phyloP scores from a whole-genome alignment of 306 rosid genomes.

The Inga leiocalycina region DNA sequence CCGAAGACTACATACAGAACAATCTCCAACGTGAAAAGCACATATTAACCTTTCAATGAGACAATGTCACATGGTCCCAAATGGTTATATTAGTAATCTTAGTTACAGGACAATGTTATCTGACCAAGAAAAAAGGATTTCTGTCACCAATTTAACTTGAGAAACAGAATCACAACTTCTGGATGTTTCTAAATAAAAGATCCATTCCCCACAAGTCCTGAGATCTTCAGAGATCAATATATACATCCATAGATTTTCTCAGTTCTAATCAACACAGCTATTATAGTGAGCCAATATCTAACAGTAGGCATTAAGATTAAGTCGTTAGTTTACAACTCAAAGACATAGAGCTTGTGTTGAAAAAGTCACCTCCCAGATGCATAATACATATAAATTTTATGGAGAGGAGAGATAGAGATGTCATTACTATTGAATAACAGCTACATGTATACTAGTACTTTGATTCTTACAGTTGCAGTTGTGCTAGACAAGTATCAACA shows the following conservation, averaged over 20 bases:
- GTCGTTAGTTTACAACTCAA: background rate
- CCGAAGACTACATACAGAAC: background rate
- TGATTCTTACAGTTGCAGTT: background rate
- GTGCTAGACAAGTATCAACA: background rate
- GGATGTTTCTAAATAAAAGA: conserved; percentile 6
- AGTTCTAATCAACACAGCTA: background rate
- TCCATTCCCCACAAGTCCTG: background rate
- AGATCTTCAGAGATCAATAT: conserved; percentile 10
- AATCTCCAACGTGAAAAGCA: background rate
- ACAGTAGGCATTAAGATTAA: background rate
- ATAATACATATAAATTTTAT: background rate
- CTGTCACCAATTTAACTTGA: background rate
- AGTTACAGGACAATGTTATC: background rate
- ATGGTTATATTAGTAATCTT: conserved; percentile 10
- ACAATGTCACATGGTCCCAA: background rate
- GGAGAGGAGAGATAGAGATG: background rate
- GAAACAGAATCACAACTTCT: background rate
- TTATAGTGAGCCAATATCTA: conserved; percentile 6
- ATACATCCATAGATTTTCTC: background rate
- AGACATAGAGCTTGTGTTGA: conserved; percentile 13
- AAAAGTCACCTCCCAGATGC: background rate
- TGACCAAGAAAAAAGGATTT: background rate
- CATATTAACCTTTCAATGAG: background rate
- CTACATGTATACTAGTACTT: background rate
- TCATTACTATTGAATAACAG: background rate